phyloP scores from a whole-genome alignment of 148 eudicot genomes.

The Rheum nobile region DNA sequence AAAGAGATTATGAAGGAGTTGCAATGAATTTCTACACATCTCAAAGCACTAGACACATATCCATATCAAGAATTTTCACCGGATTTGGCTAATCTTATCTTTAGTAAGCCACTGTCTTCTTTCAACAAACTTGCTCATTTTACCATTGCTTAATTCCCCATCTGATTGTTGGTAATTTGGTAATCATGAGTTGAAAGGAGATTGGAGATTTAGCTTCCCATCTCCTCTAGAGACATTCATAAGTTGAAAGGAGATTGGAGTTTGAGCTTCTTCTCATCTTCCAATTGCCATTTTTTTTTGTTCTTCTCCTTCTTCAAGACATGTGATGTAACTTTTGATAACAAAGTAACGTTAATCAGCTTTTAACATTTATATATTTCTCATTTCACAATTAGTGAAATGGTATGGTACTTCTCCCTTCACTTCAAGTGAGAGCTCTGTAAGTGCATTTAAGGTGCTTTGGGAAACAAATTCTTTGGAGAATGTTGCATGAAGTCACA shows the following conservation, averaged over 20 bases:
- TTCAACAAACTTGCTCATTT: too few species aligned
- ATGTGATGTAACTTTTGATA: too few species aligned
- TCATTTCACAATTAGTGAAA: too few species aligned
- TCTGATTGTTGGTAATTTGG: neutral
- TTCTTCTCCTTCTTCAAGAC: constrained; percentile 7
- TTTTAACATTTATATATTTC: too few species aligned
- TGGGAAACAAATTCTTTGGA: constrained; percentile 44
- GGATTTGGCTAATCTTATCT: constrained; percentile 39
- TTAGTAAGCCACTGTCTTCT: constrained; percentile 37
- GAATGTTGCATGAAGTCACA: constrained; percentile 46
- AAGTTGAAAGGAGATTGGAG: constrained; percentile 29
- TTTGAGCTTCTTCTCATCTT: constrained; percentile 22
- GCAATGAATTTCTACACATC: constrained; percentile 46
- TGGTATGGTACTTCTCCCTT: constrained; percentile 18
- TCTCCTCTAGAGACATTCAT: too few species aligned
- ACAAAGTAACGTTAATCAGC: too few species aligned
- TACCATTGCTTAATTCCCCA: neutral
- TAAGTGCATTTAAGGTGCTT: neutral
- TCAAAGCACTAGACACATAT: constrained; percentile 41
- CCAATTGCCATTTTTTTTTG: constrained; percentile 9
- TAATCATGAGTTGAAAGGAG: neutral
- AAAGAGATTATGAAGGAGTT: constrained; percentile 70
- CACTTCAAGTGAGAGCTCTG: neutral
- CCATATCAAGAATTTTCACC: constrained; percentile 50
- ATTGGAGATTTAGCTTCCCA: too few species aligned